phyloP scores from a whole-genome alignment of 2,329 filamentous ascomycete species.

The Huntiella bhutanensis region DNA sequence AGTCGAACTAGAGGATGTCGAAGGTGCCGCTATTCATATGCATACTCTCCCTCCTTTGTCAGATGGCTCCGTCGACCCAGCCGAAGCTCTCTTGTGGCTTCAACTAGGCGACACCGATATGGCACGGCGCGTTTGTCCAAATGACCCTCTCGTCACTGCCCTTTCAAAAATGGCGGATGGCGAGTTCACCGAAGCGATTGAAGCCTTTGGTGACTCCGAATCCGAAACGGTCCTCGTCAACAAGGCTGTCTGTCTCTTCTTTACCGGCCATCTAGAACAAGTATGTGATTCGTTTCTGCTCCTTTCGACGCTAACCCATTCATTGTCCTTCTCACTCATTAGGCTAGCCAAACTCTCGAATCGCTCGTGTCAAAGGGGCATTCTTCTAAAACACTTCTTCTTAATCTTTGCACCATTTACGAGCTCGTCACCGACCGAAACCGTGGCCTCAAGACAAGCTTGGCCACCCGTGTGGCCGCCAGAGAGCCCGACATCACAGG shows the following conservation, averaged over 20 bases:
- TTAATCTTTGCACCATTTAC: conserved; percentile 81
- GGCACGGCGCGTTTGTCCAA: conserved; percentile 30
- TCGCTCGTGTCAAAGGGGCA: conserved; percentile 40
- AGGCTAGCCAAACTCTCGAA: conserved; percentile 51
- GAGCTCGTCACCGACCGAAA: conserved; percentile 74
- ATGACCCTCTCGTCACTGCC: conserved; percentile 38
- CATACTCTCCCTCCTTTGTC: conserved; percentile 30
- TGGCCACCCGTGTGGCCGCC: conserved; percentile 51
- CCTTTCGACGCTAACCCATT: background rate
- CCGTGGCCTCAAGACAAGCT: conserved; percentile 44
- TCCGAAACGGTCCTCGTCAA: conserved; percentile 67
- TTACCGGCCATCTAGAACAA: conserved; percentile 57
- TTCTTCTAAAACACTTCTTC: conserved; percentile 62
- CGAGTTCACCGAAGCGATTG: conserved; percentile 34
- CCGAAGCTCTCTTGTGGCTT: conserved; percentile 52
- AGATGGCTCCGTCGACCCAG: conserved; percentile 24
- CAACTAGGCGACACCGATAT: conserved; percentile 58
- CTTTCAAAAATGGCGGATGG: conserved; percentile 64
- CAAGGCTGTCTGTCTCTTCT: conserved; percentile 64
- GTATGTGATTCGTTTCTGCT: conserved; percentile 22
- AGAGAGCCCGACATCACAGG: conserved; percentile 37
- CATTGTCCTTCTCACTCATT: background rate
- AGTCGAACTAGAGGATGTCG: conserved; percentile 73
- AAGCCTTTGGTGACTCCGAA: conserved; percentile 19
- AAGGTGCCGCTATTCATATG: conserved; percentile 60